Percentiles rank a stretch among this genome's conserved stretches.
phyloP scores from a whole-genome alignment of 2,329 filamentous ascomycete species.

The Colletotrichum truncatum region DNA sequence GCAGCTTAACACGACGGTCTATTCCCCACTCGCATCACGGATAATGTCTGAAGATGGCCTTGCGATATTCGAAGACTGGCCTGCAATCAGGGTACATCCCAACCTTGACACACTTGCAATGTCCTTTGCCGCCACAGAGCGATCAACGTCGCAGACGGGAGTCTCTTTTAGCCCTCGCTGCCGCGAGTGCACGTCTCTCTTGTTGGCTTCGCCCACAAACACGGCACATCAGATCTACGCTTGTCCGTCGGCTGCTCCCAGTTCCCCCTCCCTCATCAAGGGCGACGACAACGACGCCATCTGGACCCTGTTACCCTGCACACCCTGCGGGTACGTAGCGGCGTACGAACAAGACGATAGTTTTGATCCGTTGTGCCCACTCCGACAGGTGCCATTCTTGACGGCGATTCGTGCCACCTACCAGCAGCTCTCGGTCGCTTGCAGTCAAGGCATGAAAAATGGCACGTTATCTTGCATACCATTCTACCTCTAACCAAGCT shows the following conservation, averaged over 20 bases:
- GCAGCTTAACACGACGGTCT: conserved; percentile 19
- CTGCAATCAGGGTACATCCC: conserved; percentile 22
- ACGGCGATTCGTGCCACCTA: conserved; percentile 25
- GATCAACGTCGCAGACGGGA: conserved; percentile 24
- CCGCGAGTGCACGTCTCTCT: conserved; percentile 23
- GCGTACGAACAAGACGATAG: conserved; percentile 4
- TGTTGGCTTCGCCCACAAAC: conserved; percentile 14
- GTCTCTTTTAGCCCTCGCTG: conserved; percentile 23
- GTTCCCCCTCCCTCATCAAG: neutral
- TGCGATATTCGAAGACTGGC: conserved; percentile 1
- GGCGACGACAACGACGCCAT: neutral
- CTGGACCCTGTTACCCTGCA: conserved; percentile 22
- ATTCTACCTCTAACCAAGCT: conserved; percentile 8
- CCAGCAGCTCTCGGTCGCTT: conserved; percentile 22
- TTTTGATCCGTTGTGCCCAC: conserved; percentile 21
- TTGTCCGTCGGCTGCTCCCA: conserved; percentile 10
- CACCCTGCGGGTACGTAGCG: neutral
- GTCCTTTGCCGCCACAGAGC: neutral
- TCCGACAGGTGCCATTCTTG: conserved; percentile 13
- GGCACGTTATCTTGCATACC: conserved; percentile 32
- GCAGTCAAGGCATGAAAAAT: conserved; percentile 35
- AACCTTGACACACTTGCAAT: neutral
- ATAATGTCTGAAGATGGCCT: conserved; percentile 22
- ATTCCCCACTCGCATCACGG: conserved; percentile 24
- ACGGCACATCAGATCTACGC: conserved; percentile 24